Evolutionary conservation across 371 early-diverging fungal species (phyloP).

Genomic region (Ordospora colligata): DNA sequence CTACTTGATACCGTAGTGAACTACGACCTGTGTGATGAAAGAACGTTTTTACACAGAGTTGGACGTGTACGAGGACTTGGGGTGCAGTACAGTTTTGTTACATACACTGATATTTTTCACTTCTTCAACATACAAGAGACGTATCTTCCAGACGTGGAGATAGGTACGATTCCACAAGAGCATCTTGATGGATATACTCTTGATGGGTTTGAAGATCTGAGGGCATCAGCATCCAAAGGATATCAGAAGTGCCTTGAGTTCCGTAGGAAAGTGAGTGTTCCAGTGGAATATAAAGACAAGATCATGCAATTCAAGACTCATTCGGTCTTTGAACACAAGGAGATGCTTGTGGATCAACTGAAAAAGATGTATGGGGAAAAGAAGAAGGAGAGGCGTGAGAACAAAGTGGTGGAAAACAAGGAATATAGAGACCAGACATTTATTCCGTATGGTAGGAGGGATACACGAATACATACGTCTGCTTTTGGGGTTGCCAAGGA

Average conservation of each 20-base stretch:
- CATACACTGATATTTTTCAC: slow-evolving; percentile 67
- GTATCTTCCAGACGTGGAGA: slow-evolving; percentile 42
- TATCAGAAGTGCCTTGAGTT: slow-evolving; percentile 48
- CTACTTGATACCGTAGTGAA: slow-evolving; percentile 86
- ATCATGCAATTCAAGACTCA: slow-evolving; percentile 23
- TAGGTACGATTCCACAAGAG: slow-evolving; percentile 46
- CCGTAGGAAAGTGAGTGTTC: slow-evolving; percentile 44
- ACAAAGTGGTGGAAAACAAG: neutral
- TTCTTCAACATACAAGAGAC: slow-evolving; percentile 49
- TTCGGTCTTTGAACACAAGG: slow-evolving; percentile 17
- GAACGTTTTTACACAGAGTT: slow-evolving; percentile 91
- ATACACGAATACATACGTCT: slow-evolving; percentile 30
- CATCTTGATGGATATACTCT: slow-evolving; percentile 39
- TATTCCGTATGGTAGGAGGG: slow-evolving; percentile 35
- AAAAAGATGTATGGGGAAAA: slow-evolving; percentile 33
- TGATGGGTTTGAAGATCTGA: slow-evolving; percentile 14
- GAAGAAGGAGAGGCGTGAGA: neutral
- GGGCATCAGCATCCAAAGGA: slow-evolving; percentile 29
- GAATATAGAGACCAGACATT: slow-evolving; percentile 42
- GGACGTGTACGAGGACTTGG: slow-evolving; percentile 87
- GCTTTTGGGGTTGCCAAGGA: slow-evolving; percentile 46
- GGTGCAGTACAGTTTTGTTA: slow-evolving; percentile 75
- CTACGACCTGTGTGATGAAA: slow-evolving; percentile 82
- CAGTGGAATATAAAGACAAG: slow-evolving; percentile 33
- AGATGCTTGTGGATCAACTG: slow-evolving; percentile 35